Evolutionary conservation across 495 filamentous ascomycete genomes (phyloP), one percentile per base, ranked within the genome.

Genomic region (Xanthoparmelia taractica): DNA sequence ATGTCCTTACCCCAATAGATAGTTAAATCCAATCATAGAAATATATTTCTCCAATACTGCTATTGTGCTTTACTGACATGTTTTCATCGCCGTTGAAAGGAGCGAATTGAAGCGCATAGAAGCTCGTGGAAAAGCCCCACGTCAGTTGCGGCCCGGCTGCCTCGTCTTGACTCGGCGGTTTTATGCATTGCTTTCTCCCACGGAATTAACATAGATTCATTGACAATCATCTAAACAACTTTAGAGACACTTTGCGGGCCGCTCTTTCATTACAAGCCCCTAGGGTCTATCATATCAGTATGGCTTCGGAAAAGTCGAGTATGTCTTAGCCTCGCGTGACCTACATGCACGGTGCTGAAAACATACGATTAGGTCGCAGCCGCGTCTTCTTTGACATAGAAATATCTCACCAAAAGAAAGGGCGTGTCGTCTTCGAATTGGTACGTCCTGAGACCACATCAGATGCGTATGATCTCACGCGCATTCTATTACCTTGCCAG

Each of bases 381-480:
- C 84, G 88, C 63, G 90, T 92, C 75, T 96, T 87, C 78, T 92
- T 97, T 73, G 91, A 96, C 78, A 85, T 97, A 70, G 80, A 87
- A 65, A 89, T 96, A 68, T 90, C 87, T 63, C 77, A 80, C 23
- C 80, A 85, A 68, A 79, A 82, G 45, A 79, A 84, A 52, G 91
- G 90, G 45, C 87, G 92, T 60, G 77, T 97, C 73, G 80, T 75
- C 45, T 87, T 96, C 66, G 92, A 96, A 81, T 79, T 97, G 69
- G 85, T 88, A 73, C 73, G 85, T 66, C 25, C 13, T 15, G 29
- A 2, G 37, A 43, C 25, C 41, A n/a, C 37, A 15, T 25, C 48
- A 4, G 27, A 54, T 34, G 15, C 47, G 20, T 59, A 43, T 29
- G 20, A 29, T 20, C 8, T 61, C 27, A 34, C 27, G 18, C 27